Evolutionary conservation across 2,329 filamentous ascomycete species (phyloP).

Genomic region (Hypoxylon sp.): DNA sequence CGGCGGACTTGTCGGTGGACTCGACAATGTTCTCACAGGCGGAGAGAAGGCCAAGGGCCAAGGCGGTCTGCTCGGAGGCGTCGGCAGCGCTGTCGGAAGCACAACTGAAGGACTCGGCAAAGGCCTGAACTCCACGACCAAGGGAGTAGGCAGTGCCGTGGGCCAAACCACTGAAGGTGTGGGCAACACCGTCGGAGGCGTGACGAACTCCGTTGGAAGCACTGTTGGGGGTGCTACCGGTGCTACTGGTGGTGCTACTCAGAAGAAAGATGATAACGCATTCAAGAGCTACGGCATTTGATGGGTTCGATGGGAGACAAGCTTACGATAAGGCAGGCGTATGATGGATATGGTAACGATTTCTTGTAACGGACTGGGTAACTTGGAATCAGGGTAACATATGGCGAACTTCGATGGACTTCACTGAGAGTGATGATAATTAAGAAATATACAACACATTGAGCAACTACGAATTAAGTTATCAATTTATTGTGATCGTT

Average conservation of each 20-base stretch:
- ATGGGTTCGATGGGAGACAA: constrained; percentile 2
- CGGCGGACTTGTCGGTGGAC: constrained; percentile 51
- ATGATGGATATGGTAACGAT: background rate
- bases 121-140: constrained; percentile 51
- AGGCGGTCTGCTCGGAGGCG: constrained; percentile 53
- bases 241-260: constrained; percentile 37
- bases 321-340: constrained; percentile 2
- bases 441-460: background rate
- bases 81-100: constrained; percentile 50
- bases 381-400: background rate
- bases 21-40: constrained; percentile 54
- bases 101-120: constrained; percentile 52
- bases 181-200: constrained; percentile 47
- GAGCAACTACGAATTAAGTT: background rate
- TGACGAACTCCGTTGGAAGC: constrained; percentile 46
- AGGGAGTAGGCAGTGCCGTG: constrained; percentile 50
- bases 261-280: constrained; percentile 34
- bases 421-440: background rate
- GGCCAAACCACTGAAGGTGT: constrained; percentile 52
- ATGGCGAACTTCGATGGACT: background rate
- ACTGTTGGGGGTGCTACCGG: constrained; percentile 47
- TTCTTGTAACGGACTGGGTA: constrained; percentile 4
- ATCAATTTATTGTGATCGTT: background rate
- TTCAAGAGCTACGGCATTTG: constrained; percentile 50
- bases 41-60: constrained; percentile 53